Evolutionary conservation across 2,329 filamentous ascomycete genomes (phyloP), one percentile per base, ranked within the genome.

Genomic region (Penicillium frequentans): DNA sequence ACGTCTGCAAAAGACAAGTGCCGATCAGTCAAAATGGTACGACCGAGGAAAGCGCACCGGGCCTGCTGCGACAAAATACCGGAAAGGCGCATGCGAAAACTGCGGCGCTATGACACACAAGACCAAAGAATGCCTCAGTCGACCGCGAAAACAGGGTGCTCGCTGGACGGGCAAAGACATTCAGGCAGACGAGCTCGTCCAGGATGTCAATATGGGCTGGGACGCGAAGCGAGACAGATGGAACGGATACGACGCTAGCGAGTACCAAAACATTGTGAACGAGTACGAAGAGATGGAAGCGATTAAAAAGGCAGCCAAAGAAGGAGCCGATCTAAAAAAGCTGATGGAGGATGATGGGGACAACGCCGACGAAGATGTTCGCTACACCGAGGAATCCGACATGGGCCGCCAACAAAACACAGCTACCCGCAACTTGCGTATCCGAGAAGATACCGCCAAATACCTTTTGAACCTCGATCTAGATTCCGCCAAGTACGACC

Each of bases 61-160:
- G 0, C 91, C 91, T 4, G 92, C 92, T 1, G 92, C 93, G 50
- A 99, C 95, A 64, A 99, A 97, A 72, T 99, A 90, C 73, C 90
- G 96, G 64, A 99, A 98, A 79, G 95, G 96, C 70, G 93, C 95
- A 52, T 99, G 95, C 78, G 93, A 98, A 77, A 99, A 99, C 77
- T 99, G 95, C 79, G 95, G 95, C 68, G 89, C 92, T 56, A 96
- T 98, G 90, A 92, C 90, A 63, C 95, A 99, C 78, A 96, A 96
- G 77, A 89, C 87, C 52, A 96, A 96, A 72, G 93, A 98, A 70
- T 99, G 95, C 71, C 78, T 99, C 50, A 91, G 89, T 69, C 85
- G 95, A 53, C 95, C 93, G 29, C 86, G 95, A 57, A 96, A 96
- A 51, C 87, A 89, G 55, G 93, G 95, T 61, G 95, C 95, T 11